Evolutionary conservation across 2,329 filamentous ascomycete species (phyloP).

Genomic region (Fusarium xylarioides): DNA sequence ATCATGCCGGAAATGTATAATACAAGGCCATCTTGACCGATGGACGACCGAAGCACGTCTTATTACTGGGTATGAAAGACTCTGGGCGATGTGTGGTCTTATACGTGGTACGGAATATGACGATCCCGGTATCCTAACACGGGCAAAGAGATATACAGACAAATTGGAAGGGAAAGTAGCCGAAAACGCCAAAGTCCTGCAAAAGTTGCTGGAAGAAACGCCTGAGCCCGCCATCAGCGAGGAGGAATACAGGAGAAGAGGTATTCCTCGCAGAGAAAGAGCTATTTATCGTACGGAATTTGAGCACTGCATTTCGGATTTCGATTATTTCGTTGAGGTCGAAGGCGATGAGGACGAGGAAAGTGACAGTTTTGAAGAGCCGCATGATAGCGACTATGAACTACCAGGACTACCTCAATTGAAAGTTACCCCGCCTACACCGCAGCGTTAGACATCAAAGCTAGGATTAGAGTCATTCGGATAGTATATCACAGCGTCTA

Average conservation of each 20-base stretch:
- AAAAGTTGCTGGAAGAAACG: constrained; percentile 1
- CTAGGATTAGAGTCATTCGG: background rate
- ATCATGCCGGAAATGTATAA: constrained; percentile 24
- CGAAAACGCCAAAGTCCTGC: background rate
- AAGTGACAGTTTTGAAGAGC: background rate
- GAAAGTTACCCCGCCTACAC: too few species aligned
- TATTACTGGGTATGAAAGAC: background rate
- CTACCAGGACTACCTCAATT: background rate
- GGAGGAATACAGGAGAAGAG: background rate
- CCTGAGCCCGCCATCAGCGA: background rate
- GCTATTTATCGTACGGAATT: too few species aligned
- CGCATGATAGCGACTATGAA: background rate
- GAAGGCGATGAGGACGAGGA: too few species aligned
- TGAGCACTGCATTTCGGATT: background rate
- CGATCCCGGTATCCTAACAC: background rate
- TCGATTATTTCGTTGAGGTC: background rate
- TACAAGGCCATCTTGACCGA: background rate
- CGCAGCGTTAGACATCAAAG: background rate
- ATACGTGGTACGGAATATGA: background rate
- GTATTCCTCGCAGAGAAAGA: background rate
- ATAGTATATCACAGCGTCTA: background rate
- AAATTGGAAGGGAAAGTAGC: background rate
- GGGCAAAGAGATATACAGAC: background rate
- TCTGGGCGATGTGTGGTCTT: constrained; percentile 1
- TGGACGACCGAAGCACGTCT: constrained; percentile 17